Conservation (phyloP, 2,329 filamentous ascomycete genomes). For the Monosporascus sp. region DNA sequence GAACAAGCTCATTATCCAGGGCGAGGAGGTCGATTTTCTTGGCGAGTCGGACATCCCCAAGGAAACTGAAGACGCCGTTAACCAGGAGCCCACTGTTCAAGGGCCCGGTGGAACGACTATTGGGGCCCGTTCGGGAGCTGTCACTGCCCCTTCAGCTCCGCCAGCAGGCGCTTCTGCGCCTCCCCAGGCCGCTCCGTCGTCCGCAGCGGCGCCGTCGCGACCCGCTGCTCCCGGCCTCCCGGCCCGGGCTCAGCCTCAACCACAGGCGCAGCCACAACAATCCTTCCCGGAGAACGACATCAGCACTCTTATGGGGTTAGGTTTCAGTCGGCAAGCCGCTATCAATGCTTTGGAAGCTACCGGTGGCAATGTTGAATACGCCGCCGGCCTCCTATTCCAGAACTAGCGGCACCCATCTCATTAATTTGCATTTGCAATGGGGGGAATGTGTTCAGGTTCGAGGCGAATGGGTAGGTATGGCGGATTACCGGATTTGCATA, state of each 20-base stretch:
- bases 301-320: conserved; percentile 69
- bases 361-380: conserved; percentile 79
- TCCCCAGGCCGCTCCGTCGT: conserved; percentile 15
- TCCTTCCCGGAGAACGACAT: conserved; percentile 60
- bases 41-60: conserved; percentile 94
- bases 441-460: background rate
- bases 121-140: conserved; percentile 74
- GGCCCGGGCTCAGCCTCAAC: conserved; percentile 17
- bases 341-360: conserved; percentile 76
- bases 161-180: conserved; percentile 21
- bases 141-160: conserved; percentile 46
- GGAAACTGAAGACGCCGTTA: conserved; percentile 63
- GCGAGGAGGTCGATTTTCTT: conserved; percentile 81
- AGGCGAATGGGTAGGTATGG: background rate
- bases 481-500: background rate
- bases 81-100: conserved; percentile 75
- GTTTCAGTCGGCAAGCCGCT: conserved; percentile 71
- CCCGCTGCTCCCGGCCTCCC: conserved; percentile 21
- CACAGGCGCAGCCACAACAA: conserved; percentile 17
- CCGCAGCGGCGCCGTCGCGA: conserved; percentile 18
- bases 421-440: conserved; percentile 5
- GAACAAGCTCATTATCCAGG: conserved; percentile 82
- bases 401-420: conserved; percentile 24
- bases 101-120: conserved; percentile 88
- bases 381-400: conserved; percentile 73